phyloP scores from a whole-genome alignment of 2,329 filamentous ascomycete species.

The Ascochyta viciae-villosae region DNA sequence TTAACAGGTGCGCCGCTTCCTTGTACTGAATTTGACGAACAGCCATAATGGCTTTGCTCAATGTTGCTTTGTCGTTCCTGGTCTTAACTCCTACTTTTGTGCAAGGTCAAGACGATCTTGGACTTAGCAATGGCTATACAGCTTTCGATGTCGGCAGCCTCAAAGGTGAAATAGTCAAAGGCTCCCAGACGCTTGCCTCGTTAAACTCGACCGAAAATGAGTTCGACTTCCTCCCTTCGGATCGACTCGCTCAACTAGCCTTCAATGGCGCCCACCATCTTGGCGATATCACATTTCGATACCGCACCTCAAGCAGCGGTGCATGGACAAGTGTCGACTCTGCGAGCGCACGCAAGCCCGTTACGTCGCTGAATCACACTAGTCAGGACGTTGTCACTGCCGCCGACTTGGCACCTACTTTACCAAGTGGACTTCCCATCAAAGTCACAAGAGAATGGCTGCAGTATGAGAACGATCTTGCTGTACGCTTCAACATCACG shows the following conservation, averaged over 20 bases:
- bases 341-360: constrained; percentile 50
- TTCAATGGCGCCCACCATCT: constrained; percentile 64
- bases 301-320: constrained; percentile 50
- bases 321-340: constrained; percentile 60
- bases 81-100: constrained; percentile 2
- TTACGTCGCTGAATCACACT: constrained; percentile 36
- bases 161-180: constrained; percentile 25
- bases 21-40: background rate
- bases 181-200: constrained; percentile 32
- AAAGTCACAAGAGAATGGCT: constrained; percentile 62
- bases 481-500: constrained; percentile 59
- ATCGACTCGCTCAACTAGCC: constrained; percentile 57
- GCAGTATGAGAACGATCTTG: constrained; percentile 57
- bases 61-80: constrained; percentile 6
- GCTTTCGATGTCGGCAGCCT: constrained; percentile 21
- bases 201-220: constrained; percentile 27
- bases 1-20: background rate
- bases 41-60: constrained; percentile 2
- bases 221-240: constrained; percentile 65
- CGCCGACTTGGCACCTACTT: constrained; percentile 53
- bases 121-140: constrained; percentile 26
- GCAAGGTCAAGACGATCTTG: constrained; percentile 27
- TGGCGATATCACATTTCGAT: constrained; percentile 65
- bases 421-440: constrained; percentile 49
- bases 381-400: constrained; percentile 45